phyloP scores from a whole-genome alignment of 179 eudicot species.

The Actinidia polygama region DNA sequence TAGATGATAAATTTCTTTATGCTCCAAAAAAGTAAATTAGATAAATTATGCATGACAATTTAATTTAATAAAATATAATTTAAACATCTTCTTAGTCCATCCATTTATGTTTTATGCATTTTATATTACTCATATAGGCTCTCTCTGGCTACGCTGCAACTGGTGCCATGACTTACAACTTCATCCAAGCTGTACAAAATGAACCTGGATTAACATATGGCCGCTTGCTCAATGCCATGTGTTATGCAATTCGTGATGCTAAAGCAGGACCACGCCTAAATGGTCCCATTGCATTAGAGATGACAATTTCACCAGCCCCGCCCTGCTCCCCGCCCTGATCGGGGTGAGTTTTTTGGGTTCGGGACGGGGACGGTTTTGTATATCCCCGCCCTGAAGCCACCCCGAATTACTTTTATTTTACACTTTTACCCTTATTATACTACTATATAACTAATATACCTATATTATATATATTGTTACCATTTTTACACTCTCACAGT shows the following conservation, averaged over 20 bases:
- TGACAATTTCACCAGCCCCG: too few relatives aligned
- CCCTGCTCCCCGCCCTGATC: too few relatives aligned
- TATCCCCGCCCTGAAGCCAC: too few relatives aligned
- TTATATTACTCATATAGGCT: conserved; percentile 27
- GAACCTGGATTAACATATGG: conserved; percentile 44
- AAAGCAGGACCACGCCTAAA: conserved; percentile 20
- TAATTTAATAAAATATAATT: not conserved
- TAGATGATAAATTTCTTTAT: not conserved
- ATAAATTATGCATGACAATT: not conserved
- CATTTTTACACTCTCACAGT: too few relatives aligned
- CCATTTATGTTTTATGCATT: not conserved
- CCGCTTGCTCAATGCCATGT: conserved; percentile 39
- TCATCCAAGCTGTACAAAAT: conserved; percentile 40
- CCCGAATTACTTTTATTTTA: too few relatives aligned
- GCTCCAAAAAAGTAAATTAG: not conserved
- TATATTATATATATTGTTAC: too few relatives aligned
- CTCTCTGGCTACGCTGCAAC: conserved; percentile 28
- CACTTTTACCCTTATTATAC: too few relatives aligned
- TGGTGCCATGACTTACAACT: conserved; percentile 55
- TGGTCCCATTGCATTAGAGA: conserved; percentile 25
- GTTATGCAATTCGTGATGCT: conserved; percentile 28
- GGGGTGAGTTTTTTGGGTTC: too few relatives aligned
- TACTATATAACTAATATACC: too few relatives aligned
- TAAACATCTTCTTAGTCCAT: not conserved
- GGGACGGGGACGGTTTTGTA: too few relatives aligned